phyloP scores from a whole-genome alignment of 257 asterid genomes.

The Scutellaria baicalensis region DNA sequence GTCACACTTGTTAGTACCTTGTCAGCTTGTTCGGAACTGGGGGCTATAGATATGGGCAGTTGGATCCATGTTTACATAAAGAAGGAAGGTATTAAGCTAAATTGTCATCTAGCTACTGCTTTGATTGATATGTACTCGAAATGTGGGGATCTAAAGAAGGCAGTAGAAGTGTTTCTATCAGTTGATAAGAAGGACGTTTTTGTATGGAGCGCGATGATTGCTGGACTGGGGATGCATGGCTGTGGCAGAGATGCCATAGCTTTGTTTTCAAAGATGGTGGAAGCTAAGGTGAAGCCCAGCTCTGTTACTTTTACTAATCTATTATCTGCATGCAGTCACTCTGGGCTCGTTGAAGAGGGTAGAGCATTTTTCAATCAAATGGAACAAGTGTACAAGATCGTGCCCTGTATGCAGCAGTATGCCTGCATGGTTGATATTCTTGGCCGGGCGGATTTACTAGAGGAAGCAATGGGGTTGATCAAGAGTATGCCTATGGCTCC shows the following conservation, averaged over 20 bases:
- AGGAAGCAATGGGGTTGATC: slow-evolving; percentile 49
- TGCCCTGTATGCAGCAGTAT: slow-evolving; percentile 55
- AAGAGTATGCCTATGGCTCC: slow-evolving; percentile 51
- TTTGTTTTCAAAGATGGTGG: slow-evolving; percentile 54
- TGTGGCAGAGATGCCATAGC: slow-evolving; percentile 53
- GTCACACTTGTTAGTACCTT: slow-evolving; percentile 66
- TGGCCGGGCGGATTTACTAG: slow-evolving; percentile 71
- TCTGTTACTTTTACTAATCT: slow-evolving; percentile 60
- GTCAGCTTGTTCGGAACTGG: slow-evolving; percentile 77
- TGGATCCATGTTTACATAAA: slow-evolving; percentile 72
- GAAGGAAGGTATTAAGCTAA: slow-evolving; percentile 43
- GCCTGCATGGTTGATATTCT: slow-evolving; percentile 79
- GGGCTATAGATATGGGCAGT: slow-evolving; percentile 62
- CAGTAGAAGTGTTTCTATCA: slow-evolving; percentile 58
- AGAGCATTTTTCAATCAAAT: slow-evolving; percentile 39
- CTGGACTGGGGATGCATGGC: slow-evolving; percentile 79
- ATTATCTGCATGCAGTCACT: slow-evolving; percentile 75
- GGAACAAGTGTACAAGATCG: slow-evolving; percentile 39
- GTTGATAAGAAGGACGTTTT: slow-evolving; percentile 47
- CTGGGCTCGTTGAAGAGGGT: slow-evolving; percentile 71
- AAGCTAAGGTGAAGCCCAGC: slow-evolving; percentile 54
- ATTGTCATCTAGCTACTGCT: slow-evolving; percentile 58
- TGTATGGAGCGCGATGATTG: slow-evolving; percentile 86
- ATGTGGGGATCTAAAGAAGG: slow-evolving; percentile 71
- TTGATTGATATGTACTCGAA: slow-evolving; percentile 74